Percentiles rank a stretch among this genome's conserved stretches.
Conservation (phyloP, 2,329 filamentous ascomycete genomes). For the Colletotrichum camelliae region DNA sequence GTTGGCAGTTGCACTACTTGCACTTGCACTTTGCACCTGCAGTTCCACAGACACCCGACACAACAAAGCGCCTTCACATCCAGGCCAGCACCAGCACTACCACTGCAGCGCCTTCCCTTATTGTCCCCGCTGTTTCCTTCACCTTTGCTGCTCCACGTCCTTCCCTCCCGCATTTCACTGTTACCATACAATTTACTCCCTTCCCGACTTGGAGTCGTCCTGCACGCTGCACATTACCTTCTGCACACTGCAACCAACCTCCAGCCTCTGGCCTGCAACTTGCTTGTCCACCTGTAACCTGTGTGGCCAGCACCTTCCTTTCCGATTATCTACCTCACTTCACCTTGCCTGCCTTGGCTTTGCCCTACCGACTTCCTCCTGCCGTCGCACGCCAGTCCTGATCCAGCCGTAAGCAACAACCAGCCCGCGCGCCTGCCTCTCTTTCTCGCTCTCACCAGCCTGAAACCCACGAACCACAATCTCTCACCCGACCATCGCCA, state of each 20-base stretch:
- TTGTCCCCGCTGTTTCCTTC: not conserved
- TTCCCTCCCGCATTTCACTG: not conserved
- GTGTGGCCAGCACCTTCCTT: not conserved
- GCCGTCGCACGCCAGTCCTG: not conserved
- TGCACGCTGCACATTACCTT: not conserved
- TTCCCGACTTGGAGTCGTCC: not conserved
- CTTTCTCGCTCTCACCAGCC: not conserved
- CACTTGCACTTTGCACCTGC: not conserved
- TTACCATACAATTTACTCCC: not conserved
- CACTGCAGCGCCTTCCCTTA: not conserved
- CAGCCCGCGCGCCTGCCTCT: not conserved
- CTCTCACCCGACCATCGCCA: not conserved
- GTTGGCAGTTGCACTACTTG: not conserved
- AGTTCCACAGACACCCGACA: not conserved
- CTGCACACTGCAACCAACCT: not conserved
- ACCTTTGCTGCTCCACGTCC: not conserved
- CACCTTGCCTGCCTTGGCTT: not conserved
- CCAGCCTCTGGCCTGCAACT: not conserved
- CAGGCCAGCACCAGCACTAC: not conserved
- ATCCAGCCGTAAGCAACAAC: constrained; percentile 1
- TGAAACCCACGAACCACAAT: not conserved
- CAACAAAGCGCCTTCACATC: not conserved
- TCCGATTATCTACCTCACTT: not conserved
- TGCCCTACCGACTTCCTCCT: not conserved
- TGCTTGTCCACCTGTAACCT: not conserved